Evolutionary conservation across 108 stramenopile species (phyloP), one percentile per base, ranked within the genome.

Genomic region (Epipyxis sp.): DNA sequence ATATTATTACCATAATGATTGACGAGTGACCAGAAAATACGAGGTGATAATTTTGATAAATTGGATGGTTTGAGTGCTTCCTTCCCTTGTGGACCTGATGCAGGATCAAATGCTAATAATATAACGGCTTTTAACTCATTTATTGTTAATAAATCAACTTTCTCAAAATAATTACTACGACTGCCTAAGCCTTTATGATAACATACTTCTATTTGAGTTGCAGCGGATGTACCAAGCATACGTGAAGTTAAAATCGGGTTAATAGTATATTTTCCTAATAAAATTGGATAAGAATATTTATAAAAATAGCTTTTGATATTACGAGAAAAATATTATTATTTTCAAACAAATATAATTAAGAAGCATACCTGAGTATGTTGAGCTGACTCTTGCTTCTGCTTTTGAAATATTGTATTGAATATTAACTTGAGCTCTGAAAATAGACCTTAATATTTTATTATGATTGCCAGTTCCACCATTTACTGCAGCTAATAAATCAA

Each of bases 11-110:
- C 61, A 32, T 13, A 65, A 6, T 37, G 61, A 25, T 65, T 16
- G 30, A 65, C 61, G 25, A 65, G 27, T 10, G 61, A 65, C 61
- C 61, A 65, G 34, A 65, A 65, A 6, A 65, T 65, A 6, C 61
- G 27, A 16, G 61, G 61, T 32, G 61, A 65, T 6, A 10, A 3
- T 25, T 37, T 65, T 16, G 61, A 29, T 3, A 65, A 25, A 25
- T 65, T 65, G 34, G 34, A 6, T 16, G 61, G 61, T 32, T 65
- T 65, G 34, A 65, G 13, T 6, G 34, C 61, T 37, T 65, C 61
- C 6, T 25, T 3, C 34, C 25, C 61, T 32, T 65, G 30, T 65
- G 6, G 46, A 20, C 61, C 25, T 25, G 27, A 16, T 32, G 3
- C 6, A 3, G 20, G 30, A 6, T 3, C 61, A 3, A 65, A 16